These are phyloP conservation scores for Carallia pectinifolia DNA, from an alignment of 345 rosid species.

Conservation along the genomic window DNA sequence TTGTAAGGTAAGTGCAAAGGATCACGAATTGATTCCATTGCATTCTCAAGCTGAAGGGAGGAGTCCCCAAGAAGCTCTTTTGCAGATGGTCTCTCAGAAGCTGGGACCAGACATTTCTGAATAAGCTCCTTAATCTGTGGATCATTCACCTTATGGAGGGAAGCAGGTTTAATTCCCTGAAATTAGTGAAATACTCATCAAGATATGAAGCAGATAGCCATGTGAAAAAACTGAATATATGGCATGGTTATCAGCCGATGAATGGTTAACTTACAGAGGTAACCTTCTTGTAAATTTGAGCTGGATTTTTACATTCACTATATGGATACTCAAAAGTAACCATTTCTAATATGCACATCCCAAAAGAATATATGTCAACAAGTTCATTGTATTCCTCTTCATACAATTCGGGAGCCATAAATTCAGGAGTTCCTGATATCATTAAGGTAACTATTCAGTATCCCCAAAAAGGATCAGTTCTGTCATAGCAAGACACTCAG, in stretches of 20 bases:
- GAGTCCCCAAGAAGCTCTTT: conserved; percentile 69
- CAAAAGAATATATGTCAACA: conserved; percentile 84
- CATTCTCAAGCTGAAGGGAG: conserved; percentile 40
- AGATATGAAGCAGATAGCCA: conserved; percentile 2
- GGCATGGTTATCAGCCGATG: background rate
- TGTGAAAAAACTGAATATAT: background rate
- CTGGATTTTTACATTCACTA: conserved; percentile 80
- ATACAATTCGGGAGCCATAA: conserved; percentile 91
- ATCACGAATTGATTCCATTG: conserved; percentile 59
- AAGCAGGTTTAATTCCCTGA: conserved; percentile 69
- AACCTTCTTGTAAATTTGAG: conserved; percentile 96
- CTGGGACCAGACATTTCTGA: conserved; percentile 79
- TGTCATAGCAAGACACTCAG: background rate
- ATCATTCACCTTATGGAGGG: conserved; percentile 59
- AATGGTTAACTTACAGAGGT: conserved; percentile 56
- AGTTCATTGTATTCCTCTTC: conserved; percentile 89
- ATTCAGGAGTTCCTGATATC: conserved; percentile 73
- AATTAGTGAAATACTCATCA: conserved; percentile 8
- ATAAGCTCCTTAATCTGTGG: conserved; percentile 62
- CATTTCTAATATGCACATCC: conserved; percentile 93
- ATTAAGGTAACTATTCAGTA: background rate
- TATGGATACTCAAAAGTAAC: conserved; percentile 83
- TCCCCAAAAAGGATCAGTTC: background rate
- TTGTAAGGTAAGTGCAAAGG: conserved; percentile 36
- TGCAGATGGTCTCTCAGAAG: conserved; percentile 69